Conservation (phyloP, 192 early-diverging fungal genomes). For the Haplosporangium gracile region DNA sequence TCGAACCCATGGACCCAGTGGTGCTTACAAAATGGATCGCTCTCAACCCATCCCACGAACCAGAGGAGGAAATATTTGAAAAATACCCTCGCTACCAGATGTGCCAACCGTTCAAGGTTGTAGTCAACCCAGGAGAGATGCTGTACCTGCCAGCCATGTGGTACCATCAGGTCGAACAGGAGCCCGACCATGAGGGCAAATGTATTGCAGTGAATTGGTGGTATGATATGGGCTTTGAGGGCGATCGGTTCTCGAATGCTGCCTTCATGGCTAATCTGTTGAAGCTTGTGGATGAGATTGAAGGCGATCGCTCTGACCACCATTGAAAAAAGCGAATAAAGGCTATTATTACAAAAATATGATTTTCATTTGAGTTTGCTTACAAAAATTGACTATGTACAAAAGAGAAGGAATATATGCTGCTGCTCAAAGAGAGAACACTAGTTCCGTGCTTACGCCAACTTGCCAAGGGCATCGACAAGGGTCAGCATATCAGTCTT, state of each 20-base stretch:
- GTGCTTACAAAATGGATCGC: slow-evolving; percentile 60
- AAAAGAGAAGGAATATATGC: neutral
- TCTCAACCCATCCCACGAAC: slow-evolving; percentile 58
- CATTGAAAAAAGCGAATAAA: neutral
- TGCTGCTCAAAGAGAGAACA: neutral
- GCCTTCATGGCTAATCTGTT: slow-evolving; percentile 37
- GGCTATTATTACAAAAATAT: neutral
- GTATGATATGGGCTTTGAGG: slow-evolving; percentile 66
- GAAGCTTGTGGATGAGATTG: slow-evolving; percentile 43
- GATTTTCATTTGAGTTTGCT: neutral
- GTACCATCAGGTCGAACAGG: slow-evolving; percentile 67
- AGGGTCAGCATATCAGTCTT: slow-evolving; percentile 82
- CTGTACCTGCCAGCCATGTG: slow-evolving; percentile 69
- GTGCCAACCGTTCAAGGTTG: slow-evolving; percentile 58
- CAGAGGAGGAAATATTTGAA: slow-evolving; percentile 44
- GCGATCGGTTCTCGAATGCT: slow-evolving; percentile 38
- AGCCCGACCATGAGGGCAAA: slow-evolving; percentile 61
- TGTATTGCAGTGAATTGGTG: slow-evolving; percentile 69
- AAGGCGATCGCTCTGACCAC: neutral
- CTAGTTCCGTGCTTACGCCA: slow-evolving; percentile 4
- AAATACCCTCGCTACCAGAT: slow-evolving; percentile 57
- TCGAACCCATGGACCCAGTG: slow-evolving; percentile 48
- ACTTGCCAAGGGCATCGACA: slow-evolving; percentile 75
- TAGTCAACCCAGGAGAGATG: slow-evolving; percentile 63
- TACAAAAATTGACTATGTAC: neutral